Evolutionary conservation across 2,329 filamentous ascomycete genomes (phyloP).

Genomic region (Aspergillus felis): DNA sequence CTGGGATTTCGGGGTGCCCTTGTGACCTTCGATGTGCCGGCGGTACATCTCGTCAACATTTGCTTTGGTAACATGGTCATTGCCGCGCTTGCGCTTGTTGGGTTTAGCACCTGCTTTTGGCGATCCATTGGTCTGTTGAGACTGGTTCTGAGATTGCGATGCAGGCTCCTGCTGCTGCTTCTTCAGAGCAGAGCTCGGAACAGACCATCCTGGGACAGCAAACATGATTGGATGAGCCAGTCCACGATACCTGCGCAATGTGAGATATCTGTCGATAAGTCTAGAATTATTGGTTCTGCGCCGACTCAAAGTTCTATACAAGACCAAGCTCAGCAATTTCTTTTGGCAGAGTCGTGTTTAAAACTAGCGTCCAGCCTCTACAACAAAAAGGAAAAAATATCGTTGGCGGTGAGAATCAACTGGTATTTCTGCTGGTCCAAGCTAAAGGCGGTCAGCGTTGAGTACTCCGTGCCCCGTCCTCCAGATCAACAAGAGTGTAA

Average conservation of each 20-base stretch:
- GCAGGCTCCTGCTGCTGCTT: conserved; percentile 52
- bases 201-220: conserved; percentile 86
- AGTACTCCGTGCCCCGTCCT: neutral
- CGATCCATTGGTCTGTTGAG: conserved; percentile 31
- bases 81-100: conserved; percentile 51
- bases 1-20: conserved; percentile 26
- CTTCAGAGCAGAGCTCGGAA: conserved; percentile 69
- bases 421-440: neutral
- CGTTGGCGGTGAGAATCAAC: conserved; percentile 4
- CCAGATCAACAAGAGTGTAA: neutral
- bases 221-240: conserved; percentile 59
- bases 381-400: conserved; percentile 4
- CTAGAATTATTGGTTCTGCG: neutral
- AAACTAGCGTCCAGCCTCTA: neutral
- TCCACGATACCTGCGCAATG: neutral
- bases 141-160: conserved; percentile 61
- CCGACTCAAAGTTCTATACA: neutral
- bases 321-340: neutral
- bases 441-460: neutral
- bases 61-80: conserved; percentile 54
- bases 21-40: conserved; percentile 69
- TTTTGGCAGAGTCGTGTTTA: neutral
- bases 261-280: neutral
- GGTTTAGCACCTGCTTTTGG: conserved; percentile 32
- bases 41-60: conserved; percentile 79